Conservation (phyloP, 768 basidiomycete species). For the Calocybe gangraenosa region DNA sequence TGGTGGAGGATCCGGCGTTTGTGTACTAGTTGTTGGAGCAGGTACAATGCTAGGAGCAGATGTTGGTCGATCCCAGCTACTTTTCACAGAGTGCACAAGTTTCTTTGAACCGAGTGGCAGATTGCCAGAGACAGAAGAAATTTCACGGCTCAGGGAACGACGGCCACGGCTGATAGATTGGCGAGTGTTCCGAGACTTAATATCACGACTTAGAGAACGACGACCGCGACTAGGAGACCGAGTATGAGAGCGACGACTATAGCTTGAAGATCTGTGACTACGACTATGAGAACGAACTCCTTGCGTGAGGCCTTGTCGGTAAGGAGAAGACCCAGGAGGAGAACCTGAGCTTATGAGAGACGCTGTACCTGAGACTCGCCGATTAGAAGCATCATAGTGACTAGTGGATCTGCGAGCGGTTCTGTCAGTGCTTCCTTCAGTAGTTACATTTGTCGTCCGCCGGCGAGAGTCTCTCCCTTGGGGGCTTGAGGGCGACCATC, state of each 20-base stretch:
- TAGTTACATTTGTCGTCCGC: slow-evolving; percentile 4
- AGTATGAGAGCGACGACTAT: slow-evolving; percentile 11
- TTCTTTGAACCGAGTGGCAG: slow-evolving; percentile 9
- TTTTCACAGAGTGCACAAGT: slow-evolving; percentile 7
- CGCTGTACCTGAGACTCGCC: slow-evolving; percentile 23
- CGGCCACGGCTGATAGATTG: slow-evolving; percentile 11
- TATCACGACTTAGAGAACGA: slow-evolving; percentile 14
- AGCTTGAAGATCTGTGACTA: slow-evolving; percentile 15
- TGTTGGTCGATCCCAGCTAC: slow-evolving; percentile 15
- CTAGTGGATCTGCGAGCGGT: slow-evolving; percentile 17
- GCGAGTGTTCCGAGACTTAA: slow-evolving; percentile 15
- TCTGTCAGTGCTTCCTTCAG: slow-evolving; percentile 15
- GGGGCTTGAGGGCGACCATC: slow-evolving; percentile 21
- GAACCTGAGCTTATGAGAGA: slow-evolving; percentile 26
- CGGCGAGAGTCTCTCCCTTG: slow-evolving; percentile 5
- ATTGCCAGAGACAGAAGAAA: background rate
- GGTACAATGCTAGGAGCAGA: slow-evolving; percentile 4
- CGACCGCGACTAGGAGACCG: slow-evolving; percentile 14
- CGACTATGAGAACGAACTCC: slow-evolving; percentile 19
- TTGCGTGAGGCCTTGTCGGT: slow-evolving; percentile 13
- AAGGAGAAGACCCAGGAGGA: slow-evolving; percentile 21
- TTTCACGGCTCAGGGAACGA: slow-evolving; percentile 6
- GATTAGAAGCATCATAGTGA: slow-evolving; percentile 22
- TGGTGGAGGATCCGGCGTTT: slow-evolving; percentile 20
- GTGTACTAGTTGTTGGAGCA: slow-evolving; percentile 2